A percentile compares a stretch with the other conserved stretches of the same genome.
Evolutionary conservation across 2,329 filamentous ascomycete genomes (phyloP).

Genomic region (Alternaria hordeiaustralica): DNA sequence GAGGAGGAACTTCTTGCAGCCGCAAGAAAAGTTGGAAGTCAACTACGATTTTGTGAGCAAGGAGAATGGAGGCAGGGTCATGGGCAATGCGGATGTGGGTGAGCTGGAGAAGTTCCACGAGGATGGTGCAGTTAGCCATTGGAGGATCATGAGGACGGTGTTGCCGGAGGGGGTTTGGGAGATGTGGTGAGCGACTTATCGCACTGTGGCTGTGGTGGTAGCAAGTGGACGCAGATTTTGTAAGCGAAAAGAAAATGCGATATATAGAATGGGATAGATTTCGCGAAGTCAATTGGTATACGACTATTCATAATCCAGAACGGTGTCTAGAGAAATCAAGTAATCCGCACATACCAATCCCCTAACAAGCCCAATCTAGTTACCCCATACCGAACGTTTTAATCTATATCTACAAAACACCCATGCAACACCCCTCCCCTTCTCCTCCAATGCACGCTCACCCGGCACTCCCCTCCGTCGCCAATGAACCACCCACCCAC

Average conservation of each 20-base stretch:
- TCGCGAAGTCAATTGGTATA: neutral
- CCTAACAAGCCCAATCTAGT: neutral
- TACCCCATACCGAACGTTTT: neutral
- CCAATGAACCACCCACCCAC: neutral
- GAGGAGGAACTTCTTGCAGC: conserved; percentile 72
- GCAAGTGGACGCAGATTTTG: neutral
- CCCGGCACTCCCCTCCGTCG: neutral
- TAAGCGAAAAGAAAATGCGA: neutral
- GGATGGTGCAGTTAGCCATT: conserved; percentile 81
- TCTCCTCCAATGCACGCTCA: neutral
- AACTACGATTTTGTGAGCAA: conserved; percentile 33
- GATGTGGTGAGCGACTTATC: conserved; percentile 68
- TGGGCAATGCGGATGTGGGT: conserved; percentile 69
- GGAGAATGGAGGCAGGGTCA: conserved; percentile 57
- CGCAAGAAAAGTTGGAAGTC: conserved; percentile 71
- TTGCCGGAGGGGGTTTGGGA: conserved; percentile 83
- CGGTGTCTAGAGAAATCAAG: neutral
- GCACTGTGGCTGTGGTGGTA: neutral
- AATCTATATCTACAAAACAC: neutral
- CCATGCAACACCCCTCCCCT: neutral
- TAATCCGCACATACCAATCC: neutral
- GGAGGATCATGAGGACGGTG: conserved; percentile 88
- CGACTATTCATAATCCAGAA: neutral
- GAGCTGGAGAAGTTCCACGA: conserved; percentile 75
- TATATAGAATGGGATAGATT: neutral